Evolutionary conservation across 2,329 filamentous ascomycete genomes (phyloP).

Genomic region (Cercospora beticola): DNA sequence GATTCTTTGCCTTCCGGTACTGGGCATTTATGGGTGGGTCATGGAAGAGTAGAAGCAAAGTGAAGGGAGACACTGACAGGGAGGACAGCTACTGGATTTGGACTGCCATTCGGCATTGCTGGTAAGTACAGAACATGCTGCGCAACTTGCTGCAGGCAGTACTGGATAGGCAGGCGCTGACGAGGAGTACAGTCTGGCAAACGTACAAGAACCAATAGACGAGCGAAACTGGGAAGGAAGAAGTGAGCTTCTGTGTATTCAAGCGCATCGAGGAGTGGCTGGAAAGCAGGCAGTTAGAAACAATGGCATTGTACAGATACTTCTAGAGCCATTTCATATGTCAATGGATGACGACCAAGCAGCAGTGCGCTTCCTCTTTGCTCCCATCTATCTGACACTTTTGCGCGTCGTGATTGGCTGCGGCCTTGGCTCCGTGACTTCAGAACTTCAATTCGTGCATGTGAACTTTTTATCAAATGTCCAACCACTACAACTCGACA

Average conservation of each 20-base stretch:
- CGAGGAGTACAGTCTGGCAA: constrained; percentile 60
- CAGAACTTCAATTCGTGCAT: constrained; percentile 8
- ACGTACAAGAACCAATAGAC: constrained; percentile 59
- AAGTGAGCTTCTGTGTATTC: background rate
- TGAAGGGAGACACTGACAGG: constrained; percentile 40
- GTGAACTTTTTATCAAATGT: constrained; percentile 8
- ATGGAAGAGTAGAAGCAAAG: constrained; percentile 8
- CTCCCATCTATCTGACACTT: constrained; percentile 1
- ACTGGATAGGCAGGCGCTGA: constrained; percentile 11
- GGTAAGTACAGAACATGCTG: constrained; percentile 49
- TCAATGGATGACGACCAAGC: constrained; percentile 7
- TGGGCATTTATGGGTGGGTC: constrained; percentile 72
- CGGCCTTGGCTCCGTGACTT: background rate
- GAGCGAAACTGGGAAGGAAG: background rate
- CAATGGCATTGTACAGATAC: constrained; percentile 17
- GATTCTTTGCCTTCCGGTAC: constrained; percentile 79
- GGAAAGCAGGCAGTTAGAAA: constrained; percentile 1
- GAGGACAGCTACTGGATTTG: constrained; percentile 56
- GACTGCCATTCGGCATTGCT: constrained; percentile 61
- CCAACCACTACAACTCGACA: background rate
- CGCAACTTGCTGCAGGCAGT: background rate
- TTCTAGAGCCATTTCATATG: constrained; percentile 12
- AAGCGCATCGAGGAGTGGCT: background rate
- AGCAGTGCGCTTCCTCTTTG: constrained; percentile 7
- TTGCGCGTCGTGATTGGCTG: constrained; percentile 9